Evolutionary conservation across 352 stramenopile species (phyloP), one percentile per base, ranked within the genome.

Genomic region (Globisporangium takayamanum): DNA sequence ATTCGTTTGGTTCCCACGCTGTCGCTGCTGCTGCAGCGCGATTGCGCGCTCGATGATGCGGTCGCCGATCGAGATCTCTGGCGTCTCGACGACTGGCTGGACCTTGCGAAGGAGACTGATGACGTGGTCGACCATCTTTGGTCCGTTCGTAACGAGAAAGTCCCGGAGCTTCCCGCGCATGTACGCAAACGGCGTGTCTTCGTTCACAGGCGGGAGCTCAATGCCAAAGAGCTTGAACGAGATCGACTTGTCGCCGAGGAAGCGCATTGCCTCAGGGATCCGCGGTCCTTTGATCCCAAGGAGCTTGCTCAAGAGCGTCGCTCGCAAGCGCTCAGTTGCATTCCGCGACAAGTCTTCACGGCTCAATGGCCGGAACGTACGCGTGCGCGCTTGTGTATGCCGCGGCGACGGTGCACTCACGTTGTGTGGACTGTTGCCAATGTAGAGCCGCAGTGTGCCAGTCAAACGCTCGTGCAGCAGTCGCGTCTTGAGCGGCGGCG

Each of bases 401-500:
- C 71, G 66, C 30, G 53, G 47, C 30, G 62, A 56, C 33, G 69
- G 66, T 3, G 52, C 75, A 28, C 57, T 86, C 16, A 77, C 67
- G 25, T 87, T 83, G 49, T 68, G 76, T 22, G 79, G 81, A 57
- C 82, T 88, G 46, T 88, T 89, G 36, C 81, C 81, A 8, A 91
- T 49, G 49, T 72, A 88, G 48, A 91, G 53, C 0, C 64, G 64
- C 50, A 87, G 86, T 7, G 68, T 78, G 16, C 81, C 81, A 61
- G 73, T 59, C 46, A 89, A 73, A 20, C 76, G 68, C n/a, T 77
- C 65, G 47, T 61, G 63, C 10, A 73, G 45, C 5, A 87, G 11
- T 7, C 59, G 50, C 20, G 54, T 57, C 20, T 67, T 63, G 2
- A 67, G 59, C 37, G 63, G 66, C 2, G 69, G 59, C 26, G 65